Evolutionary conservation across 179 eudicot genomes (phyloP).

Genomic region (Spinacia oleracea): DNA sequence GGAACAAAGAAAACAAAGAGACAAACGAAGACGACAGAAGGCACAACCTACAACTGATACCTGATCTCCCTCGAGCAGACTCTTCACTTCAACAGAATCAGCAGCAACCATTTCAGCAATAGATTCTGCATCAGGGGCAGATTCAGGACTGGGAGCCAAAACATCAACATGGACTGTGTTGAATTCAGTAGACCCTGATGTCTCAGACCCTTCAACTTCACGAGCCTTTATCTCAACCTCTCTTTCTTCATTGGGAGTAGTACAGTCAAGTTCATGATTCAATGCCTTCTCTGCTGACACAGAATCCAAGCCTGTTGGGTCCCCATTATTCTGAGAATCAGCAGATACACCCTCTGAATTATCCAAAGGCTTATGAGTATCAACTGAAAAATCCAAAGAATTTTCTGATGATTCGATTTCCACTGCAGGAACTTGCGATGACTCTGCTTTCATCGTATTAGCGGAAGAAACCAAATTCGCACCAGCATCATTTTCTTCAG

Average conservation of each 20-base stretch:
- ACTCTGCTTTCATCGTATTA: conserved; percentile 26
- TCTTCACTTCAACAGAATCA: conserved; percentile 30
- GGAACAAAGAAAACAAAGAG: background rate
- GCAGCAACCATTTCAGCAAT: conserved; percentile 21
- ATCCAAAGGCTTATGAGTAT: conserved; percentile 23
- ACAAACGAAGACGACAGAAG: conserved; percentile 31
- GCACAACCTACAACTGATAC: conserved; percentile 87
- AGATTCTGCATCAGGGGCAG: conserved; percentile 24
- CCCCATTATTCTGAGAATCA: conserved; percentile 24
- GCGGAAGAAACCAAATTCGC: conserved; percentile 28
- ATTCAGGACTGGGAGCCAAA: conserved; percentile 27
- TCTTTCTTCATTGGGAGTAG: conserved; percentile 18
- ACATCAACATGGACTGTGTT: conserved; percentile 19
- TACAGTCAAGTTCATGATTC: conserved; percentile 8
- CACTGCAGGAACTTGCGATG: conserved; percentile 35
- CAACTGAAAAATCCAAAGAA: conserved; percentile 28
- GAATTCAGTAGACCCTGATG: conserved; percentile 27
- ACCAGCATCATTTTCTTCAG: conserved; percentile 39
- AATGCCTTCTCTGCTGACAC: conserved; percentile 21
- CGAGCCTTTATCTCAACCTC: conserved; percentile 16
- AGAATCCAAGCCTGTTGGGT: conserved; percentile 29
- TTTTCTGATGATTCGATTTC: conserved; percentile 28
- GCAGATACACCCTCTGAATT: conserved; percentile 24
- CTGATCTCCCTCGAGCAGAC: conserved; percentile 56
- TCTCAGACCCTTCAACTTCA: conserved; percentile 23